Base-by-base conservation (phyloP, 2,329 filamentous ascomycete species). In the Xylariaceae sp. region DNA sequence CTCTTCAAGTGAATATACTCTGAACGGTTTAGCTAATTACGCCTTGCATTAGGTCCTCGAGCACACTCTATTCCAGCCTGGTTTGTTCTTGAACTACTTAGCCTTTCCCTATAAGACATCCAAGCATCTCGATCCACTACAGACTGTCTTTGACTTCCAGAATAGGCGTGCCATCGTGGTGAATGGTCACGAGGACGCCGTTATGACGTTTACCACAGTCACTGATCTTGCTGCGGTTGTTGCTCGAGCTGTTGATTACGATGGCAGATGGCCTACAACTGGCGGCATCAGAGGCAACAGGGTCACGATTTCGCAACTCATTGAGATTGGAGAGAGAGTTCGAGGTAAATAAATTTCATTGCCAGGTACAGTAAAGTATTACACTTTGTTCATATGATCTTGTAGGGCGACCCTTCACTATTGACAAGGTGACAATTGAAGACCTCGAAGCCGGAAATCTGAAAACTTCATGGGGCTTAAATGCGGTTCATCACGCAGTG, bases 61-160 rank as follows among this genome's bases (percentile, higher is more conserved):
- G 53, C 85, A 85, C 64, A 77, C 70, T 0, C 68, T 83, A 0
- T 84, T 85, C 59, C 80, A 83, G 30, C 78, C 78, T 0, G 81
- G 79, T 0, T 59, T 82, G 1, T 82, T 83, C 61, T 61, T 79
- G 20, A 74, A 85, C 64, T 84, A 84, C 67, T 70, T 83, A 27
- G 79, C 78, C 1, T 76, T 70, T 44, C 81, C 82, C 0, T 64
- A 78, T 50, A 70, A 74, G 35, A 75, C 80, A 0, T 64, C 75
- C 6, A 78, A 75, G 29, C 69, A 79, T 26, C 60, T 84, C 0
- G 60, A 68, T 1, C 67, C 72, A 0, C 62, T 78, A 1, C 66
- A 78, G 13, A 71, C 58, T 0, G 53, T 69, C 1, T 64, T 78
- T 26, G 71, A 78, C 59, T 74, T 76, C 26, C n/a, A 73, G 10